Percentiles rank a stretch among this genome's conserved stretches.
Evolutionary conservation across 2,329 filamentous ascomycete genomes (phyloP).

Genomic region (Periconia digitata): DNA sequence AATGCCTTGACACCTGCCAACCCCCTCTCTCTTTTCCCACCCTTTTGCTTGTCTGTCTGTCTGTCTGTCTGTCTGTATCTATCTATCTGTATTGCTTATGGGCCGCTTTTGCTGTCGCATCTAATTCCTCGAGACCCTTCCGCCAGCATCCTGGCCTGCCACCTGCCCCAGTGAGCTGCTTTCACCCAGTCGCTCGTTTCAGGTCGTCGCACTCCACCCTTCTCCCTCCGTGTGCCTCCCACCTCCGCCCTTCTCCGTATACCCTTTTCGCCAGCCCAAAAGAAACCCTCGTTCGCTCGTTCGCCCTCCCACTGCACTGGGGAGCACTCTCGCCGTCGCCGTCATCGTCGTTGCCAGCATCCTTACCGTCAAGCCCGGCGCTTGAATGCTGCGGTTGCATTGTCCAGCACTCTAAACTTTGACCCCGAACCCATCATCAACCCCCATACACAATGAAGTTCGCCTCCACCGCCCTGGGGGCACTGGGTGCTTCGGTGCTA

Average conservation of each 20-base stretch:
- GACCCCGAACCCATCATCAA: conserved; percentile 6
- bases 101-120: background rate
- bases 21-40: background rate
- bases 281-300: background rate
- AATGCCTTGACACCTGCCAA: background rate
- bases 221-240: background rate
- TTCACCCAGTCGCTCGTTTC: background rate
- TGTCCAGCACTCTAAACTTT: conserved; percentile 4
- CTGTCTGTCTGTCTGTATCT: background rate
- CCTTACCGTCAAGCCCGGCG: conserved; percentile 22
- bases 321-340: background rate
- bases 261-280: conserved; percentile 1
- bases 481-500: conserved; percentile 33
- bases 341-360: background rate
- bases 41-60: background rate
- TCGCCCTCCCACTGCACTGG: background rate
- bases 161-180: no score
- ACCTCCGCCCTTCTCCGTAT: background rate
- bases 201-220: background rate
- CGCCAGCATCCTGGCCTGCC: background rate
- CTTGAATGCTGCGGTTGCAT: conserved; percentile 27
- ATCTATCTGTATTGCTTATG: background rate
- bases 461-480: conserved; percentile 28
- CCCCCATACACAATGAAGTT: conserved; percentile 37
- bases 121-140: background rate